Percentiles rank a stretch among this genome's conserved stretches.
Conservation (phyloP, 2,329 filamentous ascomycete species). For the Alternaria metachromatica region DNA sequence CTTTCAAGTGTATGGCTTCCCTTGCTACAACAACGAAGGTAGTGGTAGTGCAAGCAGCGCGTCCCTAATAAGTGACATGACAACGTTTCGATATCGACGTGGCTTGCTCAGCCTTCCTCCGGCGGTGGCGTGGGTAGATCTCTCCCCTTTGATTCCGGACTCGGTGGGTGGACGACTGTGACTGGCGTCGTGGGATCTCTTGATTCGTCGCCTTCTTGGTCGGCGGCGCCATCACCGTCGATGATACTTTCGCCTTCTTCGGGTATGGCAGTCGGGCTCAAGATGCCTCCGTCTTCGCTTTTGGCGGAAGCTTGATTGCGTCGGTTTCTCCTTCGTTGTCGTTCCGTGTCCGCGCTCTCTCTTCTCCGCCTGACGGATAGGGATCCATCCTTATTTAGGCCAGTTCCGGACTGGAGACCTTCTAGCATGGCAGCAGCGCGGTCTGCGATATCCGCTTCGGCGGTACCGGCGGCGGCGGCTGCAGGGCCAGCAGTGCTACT, state of each 20-base stretch:
- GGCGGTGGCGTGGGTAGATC: constrained; percentile 43
- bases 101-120: constrained; percentile 14
- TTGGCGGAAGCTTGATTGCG: constrained; percentile 41
- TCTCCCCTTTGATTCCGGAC: constrained; percentile 39
- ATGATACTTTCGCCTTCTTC: constrained; percentile 31
- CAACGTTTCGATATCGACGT: neutral
- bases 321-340: constrained; percentile 71
- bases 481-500: constrained; percentile 31
- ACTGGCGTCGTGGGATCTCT: constrained; percentile 34
- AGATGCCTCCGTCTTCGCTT: constrained; percentile 42
- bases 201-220: constrained; percentile 16
- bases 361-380: constrained; percentile 67
- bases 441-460: constrained; percentile 74
- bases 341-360: constrained; percentile 81
- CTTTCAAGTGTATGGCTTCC: neutral
- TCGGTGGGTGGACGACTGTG: constrained; percentile 48
- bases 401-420: constrained; percentile 71
- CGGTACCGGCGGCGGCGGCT: constrained; percentile 45
- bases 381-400: constrained; percentile 54
- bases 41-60: neutral
- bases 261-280: constrained; percentile 43
- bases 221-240: constrained; percentile 12
- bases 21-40: neutral
- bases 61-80: too few relatives aligned
- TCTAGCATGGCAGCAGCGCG: constrained; percentile 84